Evolutionary conservation across 768 basidiomycete genomes (phyloP), one percentile per base, ranked within the genome.

Genomic region (Lentinula sp.): DNA sequence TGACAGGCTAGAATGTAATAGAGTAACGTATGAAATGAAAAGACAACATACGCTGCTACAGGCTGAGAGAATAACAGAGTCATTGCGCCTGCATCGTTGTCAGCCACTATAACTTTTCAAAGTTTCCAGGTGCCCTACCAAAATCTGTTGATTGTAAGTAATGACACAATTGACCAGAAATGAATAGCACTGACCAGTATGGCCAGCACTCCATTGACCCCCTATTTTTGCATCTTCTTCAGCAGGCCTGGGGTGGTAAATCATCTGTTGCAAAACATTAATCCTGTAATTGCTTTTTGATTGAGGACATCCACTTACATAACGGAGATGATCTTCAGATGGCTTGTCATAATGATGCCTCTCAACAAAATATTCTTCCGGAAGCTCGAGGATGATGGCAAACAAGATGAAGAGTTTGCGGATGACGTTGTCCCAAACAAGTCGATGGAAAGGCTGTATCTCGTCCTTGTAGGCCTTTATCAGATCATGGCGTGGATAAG

Each of bases 151-250:
- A n/a, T 50, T 15, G 31, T 2, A 21, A 16, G n/a, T 45, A 21
- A 57, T 9, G 28, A 64, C 34, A 13, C n/a, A 15, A 18, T 18
- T 37, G 7, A 32, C 46, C 7, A 37, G 9, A 9, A 54, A 31
- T 34, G 54, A 57, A 31, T 32, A 1, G 13, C 15, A 31, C 65
- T 7, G 31, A 77, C 77, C 79, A 1, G 76, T 80, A 62, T 81
- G 81, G 3, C 81, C 81, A 45, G 77, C 71, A 32, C 74, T 66
- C 77, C 77, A 82, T 28, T 78, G 73, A 28, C 77, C 75, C n/a
- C 74, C 72, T 0, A 76, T 73, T 59, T 72, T 74, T 39, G 63
- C 63, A 50, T 79, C 77, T 8, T 80, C 78, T 48, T 78, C 77
- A 10, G 65, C 65, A 1, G 71, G 66, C 46, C 76, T 75, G 5